These are phyloP conservation scores for Neophaeococcomyces mojaviensis DNA, from an alignment of 2,329 filamentous ascomycete species.

Conservation along the genomic window DNA sequence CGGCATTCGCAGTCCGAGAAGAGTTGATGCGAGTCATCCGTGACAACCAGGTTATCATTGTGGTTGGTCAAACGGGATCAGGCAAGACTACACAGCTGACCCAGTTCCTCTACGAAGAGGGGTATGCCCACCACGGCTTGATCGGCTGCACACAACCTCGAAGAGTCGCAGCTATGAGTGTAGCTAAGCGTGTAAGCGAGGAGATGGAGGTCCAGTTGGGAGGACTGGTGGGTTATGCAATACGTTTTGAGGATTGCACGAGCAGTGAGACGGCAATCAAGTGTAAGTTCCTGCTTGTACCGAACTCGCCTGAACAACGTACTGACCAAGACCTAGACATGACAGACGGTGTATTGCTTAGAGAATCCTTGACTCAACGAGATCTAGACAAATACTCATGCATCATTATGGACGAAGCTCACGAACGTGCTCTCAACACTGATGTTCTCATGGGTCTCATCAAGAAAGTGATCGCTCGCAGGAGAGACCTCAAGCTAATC, in stretches of 20 bases:
- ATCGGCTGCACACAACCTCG: conserved; percentile 96
- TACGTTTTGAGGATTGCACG: conserved; percentile 96
- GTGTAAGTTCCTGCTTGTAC: conserved; percentile 41
- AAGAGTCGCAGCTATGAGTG: conserved; percentile 94
- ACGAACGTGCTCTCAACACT: conserved; percentile 92
- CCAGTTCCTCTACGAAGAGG: conserved; percentile 87
- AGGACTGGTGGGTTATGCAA: conserved; percentile 85
- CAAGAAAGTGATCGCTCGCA: conserved; percentile 87
- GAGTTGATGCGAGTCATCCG: conserved; percentile 84
- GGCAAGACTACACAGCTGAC: conserved; percentile 96
- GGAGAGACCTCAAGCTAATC: conserved; percentile 88
- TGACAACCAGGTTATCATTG: conserved; percentile 94
- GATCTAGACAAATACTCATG: conserved; percentile 95
- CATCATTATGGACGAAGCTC: conserved; percentile 99
- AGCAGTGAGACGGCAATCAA: conserved; percentile 94
- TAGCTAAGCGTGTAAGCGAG: conserved; percentile 94
- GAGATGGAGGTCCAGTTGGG: conserved; percentile 95
- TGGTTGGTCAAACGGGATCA: conserved; percentile 93
- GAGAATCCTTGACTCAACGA: conserved; percentile 85
- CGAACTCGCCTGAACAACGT: conserved; percentile 10
- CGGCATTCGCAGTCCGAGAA: conserved; percentile 92
- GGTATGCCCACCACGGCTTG: conserved; percentile 77
- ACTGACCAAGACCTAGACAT: conserved; percentile 52
- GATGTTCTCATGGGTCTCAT: conserved; percentile 96
- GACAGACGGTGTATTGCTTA: conserved; percentile 90